Evolutionary conservation across 306 rosid genomes (phyloP), one percentile per base, ranked within the genome.

Genomic region (Canavalia ensiformis): DNA sequence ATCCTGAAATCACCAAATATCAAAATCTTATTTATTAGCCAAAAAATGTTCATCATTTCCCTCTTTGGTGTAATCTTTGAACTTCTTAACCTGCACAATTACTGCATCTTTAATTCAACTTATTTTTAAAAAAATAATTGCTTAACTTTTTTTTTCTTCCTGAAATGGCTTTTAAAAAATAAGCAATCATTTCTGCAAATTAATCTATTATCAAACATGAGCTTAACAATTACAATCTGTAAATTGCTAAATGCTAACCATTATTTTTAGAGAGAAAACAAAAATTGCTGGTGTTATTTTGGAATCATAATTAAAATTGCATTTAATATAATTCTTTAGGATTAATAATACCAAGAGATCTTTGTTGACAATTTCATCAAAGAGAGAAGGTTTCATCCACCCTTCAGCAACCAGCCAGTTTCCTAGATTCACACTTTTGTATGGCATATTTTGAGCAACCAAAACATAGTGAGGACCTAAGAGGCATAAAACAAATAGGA

Each of bases 381-480:
- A 90, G 65, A 84, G 91, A 75, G 91, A 85, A 72, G 88, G 94
- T 39, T 88, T 83, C 94, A 92, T 92, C 91, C 92, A 90, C 0
- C 94, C 97, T 73, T 92, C 97, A 5, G 44, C 86, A 30, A 92
- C 68, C 4, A 92, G 90, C 94, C 94, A 92, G 37, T 82, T 81
- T 65, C 97, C 94, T 0, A 92, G 87, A 78, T 90, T 90, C 55
- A 90, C 97, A 41, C 89, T 87, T 78, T 87, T 91, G 58, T 86
- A 60, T 41, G 88, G 90, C 87, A 86, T 62, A 68, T 83, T 67
- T 77, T 87, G 91, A 0, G 88, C 92, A 56, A 8, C 3, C 47
- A 77, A 74, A 47, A 56, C 67, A 39, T 65, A 64, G 12, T 11
- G 44, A 37, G 50, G 60, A 70, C 39, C 68, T 46, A 81, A 70